Evolutionary conservation across 148 eudicot genomes (phyloP).

Genomic region (Limonium bicolor): DNA sequence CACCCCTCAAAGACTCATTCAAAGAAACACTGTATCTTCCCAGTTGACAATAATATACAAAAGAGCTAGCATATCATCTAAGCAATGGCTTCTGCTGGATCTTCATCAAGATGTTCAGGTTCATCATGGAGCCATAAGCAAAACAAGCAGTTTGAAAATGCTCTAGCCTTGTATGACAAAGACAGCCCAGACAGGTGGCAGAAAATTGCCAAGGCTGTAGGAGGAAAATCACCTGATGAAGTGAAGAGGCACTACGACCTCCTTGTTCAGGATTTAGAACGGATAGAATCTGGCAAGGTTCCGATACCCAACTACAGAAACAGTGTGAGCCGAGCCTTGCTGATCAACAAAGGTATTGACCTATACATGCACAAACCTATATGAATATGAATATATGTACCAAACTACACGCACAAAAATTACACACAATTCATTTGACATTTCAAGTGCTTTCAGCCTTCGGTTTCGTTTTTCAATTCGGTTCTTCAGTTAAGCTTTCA

Average conservation of each 20-base stretch:
- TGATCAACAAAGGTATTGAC: conserved; percentile 2
- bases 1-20: background rate
- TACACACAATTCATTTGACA: no score
- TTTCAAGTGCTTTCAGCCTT: no score
- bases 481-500: no score
- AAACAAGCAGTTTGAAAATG: conserved; percentile 6
- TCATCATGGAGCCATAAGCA: conserved; percentile 3
- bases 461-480: no score
- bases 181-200: conserved; percentile 9
- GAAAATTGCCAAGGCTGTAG: conserved; percentile 8
- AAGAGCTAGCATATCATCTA: no score
- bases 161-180: conserved; percentile 9
- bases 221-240: conserved; percentile 4
- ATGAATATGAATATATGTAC: no score
- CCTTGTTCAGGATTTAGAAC: conserved; percentile 3
- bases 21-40: background rate
- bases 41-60: background rate
- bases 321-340: conserved; percentile 1
- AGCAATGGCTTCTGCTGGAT: conserved; percentile 4
- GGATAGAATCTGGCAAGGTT: background rate
- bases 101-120: background rate
- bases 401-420: no score
- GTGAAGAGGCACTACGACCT: conserved; percentile 3
- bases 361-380: background rate
- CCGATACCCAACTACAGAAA: conserved; percentile 1